Base-by-base conservation (phyloP, 805 yeast genomes). In the Lipomyces kockii region DNA sequence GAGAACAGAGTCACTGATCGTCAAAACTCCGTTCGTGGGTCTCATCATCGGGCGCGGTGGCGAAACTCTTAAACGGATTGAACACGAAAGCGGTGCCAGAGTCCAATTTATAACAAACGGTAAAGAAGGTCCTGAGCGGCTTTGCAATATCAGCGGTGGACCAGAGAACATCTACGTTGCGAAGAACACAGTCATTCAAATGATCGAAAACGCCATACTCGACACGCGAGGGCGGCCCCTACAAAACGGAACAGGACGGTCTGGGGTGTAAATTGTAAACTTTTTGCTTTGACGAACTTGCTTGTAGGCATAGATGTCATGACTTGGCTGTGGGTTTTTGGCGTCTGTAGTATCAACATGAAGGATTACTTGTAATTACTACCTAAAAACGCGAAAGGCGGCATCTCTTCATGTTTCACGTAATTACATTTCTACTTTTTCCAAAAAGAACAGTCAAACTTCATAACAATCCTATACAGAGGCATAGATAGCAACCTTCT, bases 31-130 rank as follows among this genome's bases (percentile, higher is more conserved):
- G 37, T 72, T 67, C 39, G 74, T 72, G 4, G 74, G 74, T 12
- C 63, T 72, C n/a, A 61, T 72, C 55, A 72, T 72, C 43, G 74
- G 74, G 14, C 65, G 74, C 6, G 72, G 73, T 20, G 74, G 74
- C 20, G 74, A 72, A 53, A 72, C 70, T 3, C 66, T 72, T 17
- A 72, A 70, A 59, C 46, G 59, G 20, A 68, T 72, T 52, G 74
- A 72, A 49, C 61, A 61, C 11, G 51, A 60, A 14, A 72, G 67
- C 35, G 72, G 73, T 12, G 74, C 72, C n/a, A 59, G 70, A 25
- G 70, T 72, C 5, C 74, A 72, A 55, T 72, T 72, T 35, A 66
- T 71, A 27, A 68, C 72, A 14, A 68, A 71, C 53, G 71, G 70
- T 25, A 64, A 64, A 22, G 74, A 71, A 52, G 72, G 72, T n/a